Conservation (phyloP, 2,329 filamentous ascomycete genomes). For the Stemphylium lycopersici region DNA sequence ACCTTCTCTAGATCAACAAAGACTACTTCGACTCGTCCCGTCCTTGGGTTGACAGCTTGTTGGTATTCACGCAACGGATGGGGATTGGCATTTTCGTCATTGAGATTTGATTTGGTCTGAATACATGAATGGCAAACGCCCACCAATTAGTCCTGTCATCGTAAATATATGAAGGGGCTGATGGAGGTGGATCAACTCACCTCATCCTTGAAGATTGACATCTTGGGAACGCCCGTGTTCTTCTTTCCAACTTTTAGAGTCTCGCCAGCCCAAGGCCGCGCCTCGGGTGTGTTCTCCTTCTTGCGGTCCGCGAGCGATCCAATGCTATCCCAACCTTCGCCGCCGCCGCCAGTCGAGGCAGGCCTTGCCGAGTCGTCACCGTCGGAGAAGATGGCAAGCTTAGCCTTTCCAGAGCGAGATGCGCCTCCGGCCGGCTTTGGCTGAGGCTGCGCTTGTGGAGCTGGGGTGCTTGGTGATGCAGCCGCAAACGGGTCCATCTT, state of each 20-base stretch:
- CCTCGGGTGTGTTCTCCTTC: conserved; percentile 89
- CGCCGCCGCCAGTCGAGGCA: conserved; percentile 61
- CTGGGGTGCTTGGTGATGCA: conserved; percentile 57
- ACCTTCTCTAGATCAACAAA: conserved; percentile 85
- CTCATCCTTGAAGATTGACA: conserved; percentile 93
- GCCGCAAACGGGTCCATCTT: conserved; percentile 80
- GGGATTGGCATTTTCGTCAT: conserved; percentile 52
- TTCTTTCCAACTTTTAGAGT: conserved; percentile 87
- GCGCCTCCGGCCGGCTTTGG: conserved; percentile 52
- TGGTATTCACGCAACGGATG: conserved; percentile 76
- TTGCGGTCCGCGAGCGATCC: conserved; percentile 84
- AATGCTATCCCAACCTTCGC: conserved; percentile 90
- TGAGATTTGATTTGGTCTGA: conserved; percentile 53
- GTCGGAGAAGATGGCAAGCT: conserved; percentile 92
- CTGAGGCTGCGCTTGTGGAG: conserved; percentile 68
- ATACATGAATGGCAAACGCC: conserved; percentile 58
- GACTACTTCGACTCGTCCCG: conserved; percentile 82
- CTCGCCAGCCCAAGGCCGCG: conserved; percentile 90
- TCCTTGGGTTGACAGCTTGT: conserved; percentile 81
- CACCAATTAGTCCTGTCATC: conserved; percentile 83
- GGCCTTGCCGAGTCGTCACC: conserved; percentile 63
- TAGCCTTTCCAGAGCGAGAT: conserved; percentile 73
- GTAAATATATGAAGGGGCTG: conserved; percentile 51
- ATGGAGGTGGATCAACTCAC: conserved; percentile 65
- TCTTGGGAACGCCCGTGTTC: conserved; percentile 76